A percentile compares a stretch with the other conserved stretches of the same genome.
phyloP scores from a whole-genome alignment of 169 alveolate species.

The Eimeria praecox region DNA sequence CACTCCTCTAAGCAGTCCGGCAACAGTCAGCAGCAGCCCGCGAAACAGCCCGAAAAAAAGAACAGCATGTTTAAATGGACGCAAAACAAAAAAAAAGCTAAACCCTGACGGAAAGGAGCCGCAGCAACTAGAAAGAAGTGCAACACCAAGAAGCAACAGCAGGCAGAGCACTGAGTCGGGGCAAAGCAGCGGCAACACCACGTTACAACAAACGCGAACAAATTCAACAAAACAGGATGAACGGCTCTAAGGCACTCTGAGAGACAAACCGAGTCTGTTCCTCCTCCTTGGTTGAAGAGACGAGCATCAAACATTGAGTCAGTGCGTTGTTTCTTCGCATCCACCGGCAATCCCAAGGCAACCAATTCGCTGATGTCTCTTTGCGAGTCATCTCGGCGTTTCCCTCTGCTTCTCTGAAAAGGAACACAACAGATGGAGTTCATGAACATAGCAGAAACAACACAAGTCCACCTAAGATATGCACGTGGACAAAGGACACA shows the following conservation, averaged over 20 bases:
- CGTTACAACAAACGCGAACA: neutral
- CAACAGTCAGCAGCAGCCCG: neutral
- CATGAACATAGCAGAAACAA: neutral
- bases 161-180: no score
- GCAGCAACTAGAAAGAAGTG: neutral
- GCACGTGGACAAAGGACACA: neutral
- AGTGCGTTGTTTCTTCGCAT: slow-evolving; percentile 29
- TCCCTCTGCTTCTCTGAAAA: slow-evolving; percentile 90
- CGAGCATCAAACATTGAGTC: slow-evolving; percentile 93
- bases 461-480: neutral
- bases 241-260: neutral
- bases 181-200: neutral
- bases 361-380: slow-evolving; percentile 96
- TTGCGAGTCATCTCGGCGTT: slow-evolving; percentile 92
- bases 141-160: neutral
- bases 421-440: neutral
- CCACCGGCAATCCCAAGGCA: slow-evolving; percentile 93
- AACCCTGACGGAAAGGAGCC: neutral
- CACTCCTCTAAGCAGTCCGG: neutral
- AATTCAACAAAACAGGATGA: neutral
- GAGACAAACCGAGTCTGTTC: slow-evolving; percentile 89
- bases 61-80: neutral
- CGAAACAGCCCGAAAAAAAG: neutral
- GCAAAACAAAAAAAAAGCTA: neutral
- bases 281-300: slow-evolving; percentile 92